Percentiles rank a stretch among this genome's conserved stretches.
Evolutionary conservation across 495 filamentous ascomycete species (phyloP).

Genomic region (Pyrenopolyporus hunteri): DNA sequence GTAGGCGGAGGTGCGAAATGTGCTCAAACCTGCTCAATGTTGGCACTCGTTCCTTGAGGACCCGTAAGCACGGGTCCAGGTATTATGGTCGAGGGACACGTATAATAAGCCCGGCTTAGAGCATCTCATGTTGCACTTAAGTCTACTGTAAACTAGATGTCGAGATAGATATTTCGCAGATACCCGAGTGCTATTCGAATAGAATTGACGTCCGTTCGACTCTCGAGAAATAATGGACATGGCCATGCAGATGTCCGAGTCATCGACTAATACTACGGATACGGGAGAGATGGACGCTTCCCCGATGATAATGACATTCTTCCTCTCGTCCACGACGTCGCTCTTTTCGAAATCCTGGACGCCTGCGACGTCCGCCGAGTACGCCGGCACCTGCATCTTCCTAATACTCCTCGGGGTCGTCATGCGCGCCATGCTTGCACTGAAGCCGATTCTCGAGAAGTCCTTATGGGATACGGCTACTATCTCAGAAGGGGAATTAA

Average conservation of each 20-base stretch:
- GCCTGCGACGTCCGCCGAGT: slow-evolving; percentile 63
- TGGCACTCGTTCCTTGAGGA: too few relatives aligned
- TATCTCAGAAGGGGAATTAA: neutral
- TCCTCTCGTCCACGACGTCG: slow-evolving; percentile 66
- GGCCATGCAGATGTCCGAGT: slow-evolving; percentile 20
- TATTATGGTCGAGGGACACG: too few relatives aligned
- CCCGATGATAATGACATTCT: slow-evolving; percentile 51
- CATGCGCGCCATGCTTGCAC: slow-evolving; percentile 65
- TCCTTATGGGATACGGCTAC: slow-evolving; percentile 73
- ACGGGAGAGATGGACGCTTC: slow-evolving; percentile 22
- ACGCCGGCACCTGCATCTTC: slow-evolving; percentile 81
- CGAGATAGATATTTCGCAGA: too few relatives aligned
- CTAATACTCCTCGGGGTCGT: slow-evolving; percentile 69
- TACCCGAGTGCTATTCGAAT: too few relatives aligned
- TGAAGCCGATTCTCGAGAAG: slow-evolving; percentile 68
- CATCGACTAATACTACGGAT: slow-evolving; percentile 14
- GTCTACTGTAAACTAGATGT: too few relatives aligned
- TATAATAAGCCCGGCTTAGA: too few relatives aligned
- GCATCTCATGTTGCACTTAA: too few relatives aligned
- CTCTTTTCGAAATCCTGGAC: slow-evolving; percentile 72
- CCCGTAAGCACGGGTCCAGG: too few relatives aligned
- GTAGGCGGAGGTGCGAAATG: too few relatives aligned
- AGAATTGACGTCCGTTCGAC: too few relatives aligned
- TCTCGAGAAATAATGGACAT: too few relatives aligned
- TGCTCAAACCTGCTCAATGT: too few relatives aligned